Base-by-base conservation (phyloP, 768 basidiomycete species). In the Pleurotus eryngii region DNA sequence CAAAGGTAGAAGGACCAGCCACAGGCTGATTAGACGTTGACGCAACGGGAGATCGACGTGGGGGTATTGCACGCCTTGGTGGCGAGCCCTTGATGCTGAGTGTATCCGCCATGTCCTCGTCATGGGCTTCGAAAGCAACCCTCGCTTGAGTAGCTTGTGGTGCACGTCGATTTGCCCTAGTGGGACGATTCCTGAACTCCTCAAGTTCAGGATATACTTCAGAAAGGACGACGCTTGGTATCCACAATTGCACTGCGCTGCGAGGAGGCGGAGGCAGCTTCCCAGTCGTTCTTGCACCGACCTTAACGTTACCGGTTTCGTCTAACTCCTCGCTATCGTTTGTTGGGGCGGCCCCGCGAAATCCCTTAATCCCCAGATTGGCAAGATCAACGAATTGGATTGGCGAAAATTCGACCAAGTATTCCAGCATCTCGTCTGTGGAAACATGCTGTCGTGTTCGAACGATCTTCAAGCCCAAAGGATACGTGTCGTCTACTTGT, bases 371-470 rank as follows among this genome's bases (percentile, higher is more conserved):
- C 0, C 83, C 83, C 0, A 70, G 70, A 27, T 75, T 76, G 45
- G 81, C 76, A 0, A 84, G 69, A 1, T 65, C 66, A 5, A 85
- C 80, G n/a, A 88, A 74, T 35, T 75, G 70, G 1, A 70, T 67
- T 0, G 84, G 86, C 14, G 76, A 76, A 47, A 87, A 68, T 59
- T 86, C 81, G 5, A 88, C 68, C 3, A 85, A 80, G 61, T 85
- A 87, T 67, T 91, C 87, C 47, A 82, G 74, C 4, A 79, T 68
- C 4, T 71, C 64, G 55, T 84, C 86, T 0, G 86, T 87, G 18
- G 79, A 84, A 0, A 76, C 70, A 59, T 89, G 87, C 24, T 70
- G 67, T 15, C 89, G 81, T 5, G 72, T 66, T 1, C 76, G 73
- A 46, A 82, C 74, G 24, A 89, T 80, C 35, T 63, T 58, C n/a